Percentiles rank a stretch among this genome's conserved stretches.
Evolutionary conservation across 2,329 filamentous ascomycete species (phyloP).

Genomic region (Macrophomina phaseolina): DNA sequence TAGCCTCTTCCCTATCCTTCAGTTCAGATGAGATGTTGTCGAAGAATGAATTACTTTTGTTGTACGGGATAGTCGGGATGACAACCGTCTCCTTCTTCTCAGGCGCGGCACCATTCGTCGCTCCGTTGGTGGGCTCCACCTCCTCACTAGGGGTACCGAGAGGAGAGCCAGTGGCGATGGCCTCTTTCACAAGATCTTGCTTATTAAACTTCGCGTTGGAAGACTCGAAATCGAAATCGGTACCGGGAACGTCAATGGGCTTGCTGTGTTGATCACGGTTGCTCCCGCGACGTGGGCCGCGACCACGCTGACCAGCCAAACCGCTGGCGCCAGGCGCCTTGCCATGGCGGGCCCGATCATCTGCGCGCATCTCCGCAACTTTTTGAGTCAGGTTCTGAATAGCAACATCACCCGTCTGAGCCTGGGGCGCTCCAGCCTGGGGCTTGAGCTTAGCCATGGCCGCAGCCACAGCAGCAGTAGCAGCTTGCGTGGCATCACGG

Average conservation of each 20-base stretch:
- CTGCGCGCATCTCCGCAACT: conserved; percentile 77
- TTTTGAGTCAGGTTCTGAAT: conserved; percentile 76
- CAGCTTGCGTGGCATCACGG: conserved; percentile 74
- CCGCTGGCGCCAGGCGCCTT: conserved; percentile 54
- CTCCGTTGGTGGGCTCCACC: conserved; percentile 41
- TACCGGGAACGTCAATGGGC: conserved; percentile 81
- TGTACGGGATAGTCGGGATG: conserved; percentile 65
- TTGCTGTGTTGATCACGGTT: conserved; percentile 54
- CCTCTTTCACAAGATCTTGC: conserved; percentile 85
- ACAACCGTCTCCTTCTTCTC: conserved; percentile 52
- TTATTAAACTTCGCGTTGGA: conserved; percentile 91
- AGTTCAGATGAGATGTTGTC: conserved; percentile 97
- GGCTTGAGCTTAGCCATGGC: conserved; percentile 73
- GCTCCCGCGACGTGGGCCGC: conserved; percentile 56
- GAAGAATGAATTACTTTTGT: conserved; percentile 91
- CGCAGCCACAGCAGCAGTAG: conserved; percentile 77
- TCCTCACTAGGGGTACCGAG: conserved; percentile 46
- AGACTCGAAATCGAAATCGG: conserved; percentile 90
- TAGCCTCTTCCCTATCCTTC: conserved; percentile 81
- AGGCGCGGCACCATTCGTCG: conserved; percentile 38
- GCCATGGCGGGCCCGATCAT: conserved; percentile 57
- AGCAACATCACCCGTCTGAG: conserved; percentile 49
- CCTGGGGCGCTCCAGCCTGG: conserved; percentile 34
- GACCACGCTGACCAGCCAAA: conserved; percentile 47
- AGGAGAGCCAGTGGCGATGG: conserved; percentile 78